A percentile compares a stretch with the other conserved stretches of the same genome.
These are phyloP conservation scores for Psilocybe cyanescens DNA, from an alignment of 768 basidiomycete genomes.

Conservation along the genomic window DNA sequence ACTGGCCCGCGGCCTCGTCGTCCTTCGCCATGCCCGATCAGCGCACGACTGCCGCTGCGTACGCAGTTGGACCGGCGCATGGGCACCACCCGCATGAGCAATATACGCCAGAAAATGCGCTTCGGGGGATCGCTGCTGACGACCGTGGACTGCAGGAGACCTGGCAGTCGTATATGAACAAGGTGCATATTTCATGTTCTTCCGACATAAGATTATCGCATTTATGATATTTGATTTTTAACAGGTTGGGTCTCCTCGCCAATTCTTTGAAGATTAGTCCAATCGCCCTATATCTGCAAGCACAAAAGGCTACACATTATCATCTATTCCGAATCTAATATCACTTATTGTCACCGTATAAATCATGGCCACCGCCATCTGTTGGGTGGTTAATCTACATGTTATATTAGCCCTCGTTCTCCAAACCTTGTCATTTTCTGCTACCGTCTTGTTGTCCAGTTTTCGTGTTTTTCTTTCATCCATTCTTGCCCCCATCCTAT, in stretches of 20 bases:
- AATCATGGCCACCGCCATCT: background rate
- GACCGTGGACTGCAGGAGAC: constrained; percentile 66
- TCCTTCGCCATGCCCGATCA: constrained; percentile 29
- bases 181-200: constrained; percentile 33
- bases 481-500: background rate
- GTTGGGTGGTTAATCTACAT: background rate
- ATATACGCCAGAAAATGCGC: constrained; percentile 50
- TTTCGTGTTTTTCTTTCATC: background rate
- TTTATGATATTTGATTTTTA: constrained; percentile 1
- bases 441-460: constrained; percentile 3
- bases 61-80: constrained; percentile 7
- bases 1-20: constrained; percentile 34
- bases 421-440: background rate
- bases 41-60: constrained; percentile 9
- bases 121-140: constrained; percentile 53
- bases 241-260: constrained; percentile 48
- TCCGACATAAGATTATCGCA: background rate
- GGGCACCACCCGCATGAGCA: constrained; percentile 35
- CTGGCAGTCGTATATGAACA: constrained; percentile 71
- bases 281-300: background rate
- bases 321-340: background rate
- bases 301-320: background rate
- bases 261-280: constrained; percentile 41
- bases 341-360: background rate
- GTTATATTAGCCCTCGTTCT: background rate